Evolutionary conservation across 2,329 filamentous ascomycete genomes (phyloP), one percentile per base, ranked within the genome.

Genomic region (Rhynchosporium graminicola): DNA sequence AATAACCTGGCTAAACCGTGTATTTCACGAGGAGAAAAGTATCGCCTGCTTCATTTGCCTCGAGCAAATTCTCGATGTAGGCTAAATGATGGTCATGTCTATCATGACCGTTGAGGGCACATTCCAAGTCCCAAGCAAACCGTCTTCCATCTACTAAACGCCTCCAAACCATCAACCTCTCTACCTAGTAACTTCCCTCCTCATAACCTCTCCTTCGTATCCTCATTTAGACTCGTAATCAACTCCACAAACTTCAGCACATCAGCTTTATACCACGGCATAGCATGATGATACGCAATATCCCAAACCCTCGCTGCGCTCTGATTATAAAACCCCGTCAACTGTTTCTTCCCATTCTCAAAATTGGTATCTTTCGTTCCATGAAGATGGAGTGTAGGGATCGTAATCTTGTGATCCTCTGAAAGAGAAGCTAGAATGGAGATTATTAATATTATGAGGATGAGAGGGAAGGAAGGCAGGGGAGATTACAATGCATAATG

Each of bases 241-340:
- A 45, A 28, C 10, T 63, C 62, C 15, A 60, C 63, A 20, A 70
- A 64, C 29, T 52, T 61, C 40, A 63, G 36, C 5, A 69, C 31
- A 59, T 70, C 68, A 9, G 48, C 60, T 31, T 43, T 62, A 38
- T 62, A 57, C 68, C 68, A 70, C 4, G 68, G 68, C 68, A 70
- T 70, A 10, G 68, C 68, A 59, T 70, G 68, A 40, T 69, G 68
- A 64, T 70, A 70, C 20, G 66, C 62, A 47, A 70, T 69, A 54
- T 70, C 68, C 38, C 65, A 58, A 0, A 63, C 57, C 10, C 51
- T 67, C 15, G 62, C 40, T 26, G 59, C 57, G 4, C 59, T 57
- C 40, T 36, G 60, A 59, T 67, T 63, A 46, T 67, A 70, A 42
- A 65, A 64, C 13, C 60, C 59, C 6, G 56, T 52, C 15, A 65